Evolutionary conservation across 257 asterid genomes (phyloP).

Genomic region (Capsicum pubescens): DNA sequence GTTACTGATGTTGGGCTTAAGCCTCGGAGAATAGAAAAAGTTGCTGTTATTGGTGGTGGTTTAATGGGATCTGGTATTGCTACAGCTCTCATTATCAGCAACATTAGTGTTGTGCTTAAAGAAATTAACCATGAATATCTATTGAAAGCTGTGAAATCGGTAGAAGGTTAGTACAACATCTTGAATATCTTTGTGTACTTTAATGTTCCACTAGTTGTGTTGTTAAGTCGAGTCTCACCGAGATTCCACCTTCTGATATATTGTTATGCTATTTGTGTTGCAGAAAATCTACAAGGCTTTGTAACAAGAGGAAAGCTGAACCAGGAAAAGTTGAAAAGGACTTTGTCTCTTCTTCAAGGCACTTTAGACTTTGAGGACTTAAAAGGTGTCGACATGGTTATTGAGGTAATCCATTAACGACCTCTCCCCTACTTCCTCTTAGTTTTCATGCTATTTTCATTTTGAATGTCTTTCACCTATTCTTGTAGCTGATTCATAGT

Average conservation of each 20-base stretch:
- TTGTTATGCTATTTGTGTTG: constrained; percentile 5
- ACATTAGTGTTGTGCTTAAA: constrained; percentile 51
- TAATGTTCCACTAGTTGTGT: neutral
- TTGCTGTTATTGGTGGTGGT: constrained; percentile 64
- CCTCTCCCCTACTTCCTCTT: neutral
- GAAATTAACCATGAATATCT: constrained; percentile 44
- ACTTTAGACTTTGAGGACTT: constrained; percentile 50
- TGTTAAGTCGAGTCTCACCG: neutral
- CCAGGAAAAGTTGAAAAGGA: constrained; percentile 35
- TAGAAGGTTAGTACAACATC: constrained; percentile 26
- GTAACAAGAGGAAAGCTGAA: constrained; percentile 44
- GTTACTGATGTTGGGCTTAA: constrained; percentile 47
- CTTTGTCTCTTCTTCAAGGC: constrained; percentile 47
- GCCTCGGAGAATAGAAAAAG: constrained; percentile 53
- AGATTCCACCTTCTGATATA: neutral
- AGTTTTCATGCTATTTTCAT: neutral
- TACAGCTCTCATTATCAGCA: constrained; percentile 43
- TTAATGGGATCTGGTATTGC: constrained; percentile 53
- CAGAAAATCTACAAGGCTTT: constrained; percentile 46
- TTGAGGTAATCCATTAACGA: constrained; percentile 51
- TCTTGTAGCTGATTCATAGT: neutral
- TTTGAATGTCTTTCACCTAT: neutral
- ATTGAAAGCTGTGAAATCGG: constrained; percentile 22
- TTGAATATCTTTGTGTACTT: neutral
- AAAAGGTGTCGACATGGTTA: constrained; percentile 57